Base-by-base conservation (phyloP, 1,139 yeast species). In the Scheffersomyces illinoinensis region DNA sequence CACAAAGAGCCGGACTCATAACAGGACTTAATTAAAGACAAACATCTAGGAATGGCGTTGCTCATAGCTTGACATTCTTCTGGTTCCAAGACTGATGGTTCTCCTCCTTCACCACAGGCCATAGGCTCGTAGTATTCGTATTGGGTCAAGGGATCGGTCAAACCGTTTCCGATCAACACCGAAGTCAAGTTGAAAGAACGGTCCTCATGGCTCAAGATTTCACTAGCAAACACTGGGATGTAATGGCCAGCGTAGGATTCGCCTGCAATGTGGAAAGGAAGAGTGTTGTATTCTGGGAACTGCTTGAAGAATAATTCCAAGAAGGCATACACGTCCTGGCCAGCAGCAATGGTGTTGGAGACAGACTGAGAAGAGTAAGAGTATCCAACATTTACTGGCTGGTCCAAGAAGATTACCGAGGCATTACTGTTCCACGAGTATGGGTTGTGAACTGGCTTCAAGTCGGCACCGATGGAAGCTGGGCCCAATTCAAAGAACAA, bases 231-330 rank as follows among this genome's bases (percentile, higher is more conserved):
- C 10, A 87, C 93, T 46, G 98, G 99, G 66, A 95, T 93, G 76
- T 95, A 95, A 75, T 95, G 98, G 63, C 99, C 99, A 58, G 97
- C 99, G 72, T 95, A 95, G n/a, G 97, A 91, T 78, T 95, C 98
- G 68, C 98, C 99, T 54, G 98, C 96, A 76, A 95, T 93, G 76
- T 93, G 98, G 89, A 95, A 93, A 57, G 85, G 87, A 61, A 85
- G 81, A 49, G 84, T 76, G 55, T 83, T 76, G 77, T 90, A 92
- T 76, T 93, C 86, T 53, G 98, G 97, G 85, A 93, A 95, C 73
- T 91, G 91, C 75, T 90, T 85, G 83, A 90, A 95, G 81, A 95
- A 95, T 71, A 93, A 84, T 71, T 90, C 89, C 75, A 95, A 83
- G 77, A 95, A 93, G 1, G 97, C 97, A 67, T 91, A 91, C 47